Conservation (phyloP, 1,139 yeast species). For the Pichia sp. region DNA sequence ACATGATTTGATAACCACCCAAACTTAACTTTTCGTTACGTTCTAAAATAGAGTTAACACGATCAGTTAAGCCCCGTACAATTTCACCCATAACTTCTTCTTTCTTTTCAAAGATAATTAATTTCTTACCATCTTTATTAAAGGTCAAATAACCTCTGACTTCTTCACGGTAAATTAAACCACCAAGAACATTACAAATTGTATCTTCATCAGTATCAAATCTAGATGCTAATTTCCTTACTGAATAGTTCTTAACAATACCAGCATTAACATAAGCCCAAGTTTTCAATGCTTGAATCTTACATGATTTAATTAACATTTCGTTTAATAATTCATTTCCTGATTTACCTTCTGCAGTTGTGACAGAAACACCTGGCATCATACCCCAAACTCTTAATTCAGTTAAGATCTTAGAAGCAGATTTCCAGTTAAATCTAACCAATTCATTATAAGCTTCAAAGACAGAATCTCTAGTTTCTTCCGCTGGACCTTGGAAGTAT, state of each 20-base stretch:
- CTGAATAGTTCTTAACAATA: conserved; percentile 15
- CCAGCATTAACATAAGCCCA: conserved; percentile 20
- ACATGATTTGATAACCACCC: conserved; percentile 51
- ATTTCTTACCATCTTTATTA: conserved; percentile 50
- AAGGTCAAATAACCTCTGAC: conserved; percentile 62
- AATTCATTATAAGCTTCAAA: conserved; percentile 90
- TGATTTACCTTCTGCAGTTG: conserved; percentile 12
- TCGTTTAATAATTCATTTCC: conserved; percentile 12
- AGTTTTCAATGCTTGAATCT: conserved; percentile 40
- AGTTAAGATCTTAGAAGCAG: conserved; percentile 64
- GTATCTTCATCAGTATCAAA: conserved; percentile 57
- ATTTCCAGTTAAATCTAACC: conserved; percentile 85
- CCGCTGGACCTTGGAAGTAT: conserved; percentile 96
- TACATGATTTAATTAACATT: conserved; percentile 63
- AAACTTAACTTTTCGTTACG: conserved; percentile 80
- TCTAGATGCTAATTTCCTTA: conserved; percentile 15
- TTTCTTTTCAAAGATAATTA: conserved; percentile 63
- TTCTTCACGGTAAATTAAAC: conserved; percentile 74
- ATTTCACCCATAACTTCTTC: conserved; percentile 82
- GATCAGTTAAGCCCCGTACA: conserved; percentile 82
- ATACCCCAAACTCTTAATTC: conserved; percentile 80
- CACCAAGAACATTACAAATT: conserved; percentile 59
- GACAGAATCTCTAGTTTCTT: conserved; percentile 88
- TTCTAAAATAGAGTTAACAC: conserved; percentile 73
- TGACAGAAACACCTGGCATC: conserved; percentile 18